phyloP scores from a whole-genome alignment of 306 rosid genomes.

The Pyrus pyrifolia region DNA sequence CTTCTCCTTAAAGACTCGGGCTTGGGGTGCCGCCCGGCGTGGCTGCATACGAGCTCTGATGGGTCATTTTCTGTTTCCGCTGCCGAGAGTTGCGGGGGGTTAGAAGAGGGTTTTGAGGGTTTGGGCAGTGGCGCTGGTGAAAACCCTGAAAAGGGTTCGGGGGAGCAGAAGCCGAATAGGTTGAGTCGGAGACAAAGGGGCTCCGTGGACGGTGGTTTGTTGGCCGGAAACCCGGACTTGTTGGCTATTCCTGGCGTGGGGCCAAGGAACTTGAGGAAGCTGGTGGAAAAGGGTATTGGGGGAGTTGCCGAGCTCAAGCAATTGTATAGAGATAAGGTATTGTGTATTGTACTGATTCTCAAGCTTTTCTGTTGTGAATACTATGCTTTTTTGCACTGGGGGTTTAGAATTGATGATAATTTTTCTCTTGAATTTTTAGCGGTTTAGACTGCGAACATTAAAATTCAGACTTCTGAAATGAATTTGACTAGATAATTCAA shows the following conservation, averaged over 20 bases:
- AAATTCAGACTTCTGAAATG: not conserved
- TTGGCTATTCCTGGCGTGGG: slow-evolving; percentile 93
- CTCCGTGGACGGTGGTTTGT: slow-evolving; percentile 20
- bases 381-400: not conserved
- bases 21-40: slow-evolving; percentile 23
- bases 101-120: slow-evolving; percentile 5
- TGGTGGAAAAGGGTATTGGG: slow-evolving; percentile 73
- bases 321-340: slow-evolving; percentile 83
- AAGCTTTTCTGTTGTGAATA: not conserved
- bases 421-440: not conserved
- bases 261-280: slow-evolving; percentile 81
- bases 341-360: not conserved
- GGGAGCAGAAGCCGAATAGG: slow-evolving; percentile 31
- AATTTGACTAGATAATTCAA: not conserved
- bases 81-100: slow-evolving; percentile 14
- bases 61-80: slow-evolving; percentile 21
- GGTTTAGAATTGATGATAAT: not conserved
- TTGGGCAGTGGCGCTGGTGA: slow-evolving; percentile 4
- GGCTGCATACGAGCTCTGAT: slow-evolving; percentile 33
- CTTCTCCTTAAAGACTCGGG: slow-evolving; percentile 27
- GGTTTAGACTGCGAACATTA: not conserved
- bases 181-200: slow-evolving; percentile 47
- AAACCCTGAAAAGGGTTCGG: slow-evolving; percentile 14
- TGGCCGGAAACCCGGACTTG: slow-evolving; percentile 67
- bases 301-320: slow-evolving; percentile 88